Base-by-base conservation (phyloP, 2,329 filamentous ascomycete species). In the Diplodia mutila region DNA sequence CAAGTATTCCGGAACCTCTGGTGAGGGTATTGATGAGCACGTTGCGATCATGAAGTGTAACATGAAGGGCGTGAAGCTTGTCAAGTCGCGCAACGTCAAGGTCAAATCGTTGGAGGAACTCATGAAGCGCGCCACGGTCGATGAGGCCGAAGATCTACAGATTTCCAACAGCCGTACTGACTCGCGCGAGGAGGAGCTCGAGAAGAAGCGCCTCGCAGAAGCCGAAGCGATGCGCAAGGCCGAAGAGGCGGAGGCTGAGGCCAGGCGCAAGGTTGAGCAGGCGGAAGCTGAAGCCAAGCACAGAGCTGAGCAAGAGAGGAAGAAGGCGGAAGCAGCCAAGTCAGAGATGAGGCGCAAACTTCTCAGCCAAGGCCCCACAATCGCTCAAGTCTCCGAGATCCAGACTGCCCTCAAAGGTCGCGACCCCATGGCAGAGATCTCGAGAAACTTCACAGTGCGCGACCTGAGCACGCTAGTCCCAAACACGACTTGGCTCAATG, bases 401-500 rank as follows among this genome's bases (percentile, higher is more conserved):
- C 14, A 16, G 6, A 1, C 5, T 14, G 32, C 42, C 11, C 29
- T 48, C 25, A 25, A 11, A 18, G 23, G 27, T 6, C 46, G 14
- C n/a, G 8, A 21, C 14, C 12, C n/a, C 1, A 21, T 18, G n/a
- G 16, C 46, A 14, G 51, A 61, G 29, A 23, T 66, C 29, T 21
- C 42, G 5, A 16, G 25, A n/a, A 52, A 64, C 54, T 21, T 66
- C n/a, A 29, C 11, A 1, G 32, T 49, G 23, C 3, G 12, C 3
- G 53, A 61, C 46, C 25, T 57, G n/a, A 7, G 9, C 6, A 59
- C 42, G 11, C 27, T 51, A 1, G 42, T 59, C 18, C 42, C 53
- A 18, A 21, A 49, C 3, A 42, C 81, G 21, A 76, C 80, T 9
- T 94, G 91, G 91, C 84, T 94, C 7, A 93, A 94, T 70, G 91